These are phyloP conservation scores for Catenaria anguillulae DNA, from an alignment of 371 early-diverging fungal species.

Conservation along the genomic window DNA sequence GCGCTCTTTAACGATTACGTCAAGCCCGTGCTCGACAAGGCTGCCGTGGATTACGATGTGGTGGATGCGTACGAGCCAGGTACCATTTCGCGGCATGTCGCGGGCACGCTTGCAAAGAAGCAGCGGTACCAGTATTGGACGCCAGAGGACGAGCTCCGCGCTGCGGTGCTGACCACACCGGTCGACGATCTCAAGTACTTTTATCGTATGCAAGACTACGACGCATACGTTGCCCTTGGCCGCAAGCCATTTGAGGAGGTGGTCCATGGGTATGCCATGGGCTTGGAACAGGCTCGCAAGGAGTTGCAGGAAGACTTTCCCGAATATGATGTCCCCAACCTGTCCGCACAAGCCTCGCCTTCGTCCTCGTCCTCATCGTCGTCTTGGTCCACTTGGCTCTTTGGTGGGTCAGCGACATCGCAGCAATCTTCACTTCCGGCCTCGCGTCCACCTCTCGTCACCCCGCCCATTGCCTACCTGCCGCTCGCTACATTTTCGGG, in stretches of 20 bases:
- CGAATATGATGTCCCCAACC: not conserved
- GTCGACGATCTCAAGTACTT: not conserved
- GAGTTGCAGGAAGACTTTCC: conserved; percentile 6
- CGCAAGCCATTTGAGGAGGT: conserved; percentile 17
- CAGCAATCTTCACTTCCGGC: not conserved
- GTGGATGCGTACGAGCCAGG: conserved; percentile 1
- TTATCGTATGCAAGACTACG: not conserved
- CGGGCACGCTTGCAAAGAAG: conserved; percentile 11
- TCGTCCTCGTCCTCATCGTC: not conserved
- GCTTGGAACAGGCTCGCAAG: conserved; percentile 8
- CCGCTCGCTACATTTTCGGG: not conserved
- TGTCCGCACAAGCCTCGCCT: not conserved
- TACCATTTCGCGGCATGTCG: not conserved
- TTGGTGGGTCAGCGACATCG: not conserved
- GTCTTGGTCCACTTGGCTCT: not conserved
- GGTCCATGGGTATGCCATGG: conserved; percentile 4
- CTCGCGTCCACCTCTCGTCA: not conserved
- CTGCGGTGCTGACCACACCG: conserved; percentile 14
- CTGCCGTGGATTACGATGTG: conserved; percentile 5
- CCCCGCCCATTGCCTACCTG: not conserved
- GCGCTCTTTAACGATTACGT: not conserved
- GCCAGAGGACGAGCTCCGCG: conserved; percentile 9
- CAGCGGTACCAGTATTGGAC: conserved; percentile 11
- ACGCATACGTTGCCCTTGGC: not conserved
- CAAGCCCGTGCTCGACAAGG: conserved; percentile 6